Evolutionary conservation across 768 basidiomycete species (phyloP), one percentile per base, ranked within the genome.

Genomic region (Amanita pallidorosea): DNA sequence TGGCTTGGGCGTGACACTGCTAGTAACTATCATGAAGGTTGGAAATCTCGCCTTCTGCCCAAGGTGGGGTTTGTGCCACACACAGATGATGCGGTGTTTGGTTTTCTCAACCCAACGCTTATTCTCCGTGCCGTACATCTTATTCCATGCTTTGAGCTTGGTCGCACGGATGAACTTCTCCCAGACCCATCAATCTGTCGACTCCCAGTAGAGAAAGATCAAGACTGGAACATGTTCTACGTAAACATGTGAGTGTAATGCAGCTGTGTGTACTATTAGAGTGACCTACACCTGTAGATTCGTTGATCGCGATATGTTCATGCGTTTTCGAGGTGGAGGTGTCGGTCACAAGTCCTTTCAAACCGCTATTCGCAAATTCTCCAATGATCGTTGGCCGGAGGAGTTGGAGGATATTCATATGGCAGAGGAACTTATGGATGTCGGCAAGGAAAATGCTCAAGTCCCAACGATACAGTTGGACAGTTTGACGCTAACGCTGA

Each of bases 11-110:
- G 22, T 5, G 62, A 60, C 62, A 43, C 11, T 57, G 5, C 23
- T 23, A 23, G 23, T 5, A 65, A 23, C 27, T 48, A 23, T 36
- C 33, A 31, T 42, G 53, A 20, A 5, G 60, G 63, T 9, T 51
- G 49, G 36, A 31, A 35, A 40, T 27, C 44, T 4, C 48, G 49
- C 25, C 55, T 54, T 4, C 52, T 60, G 12, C 48, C 54, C 34
- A 48, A 56, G 2, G 25, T 68, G 13, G 56, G 58, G 2, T 68
- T 65, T 23, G 17, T 38, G 20, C 3, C 18, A 13, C 13, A 18
- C 15, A 9, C 20, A 42, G 48, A 49, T 18, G 9, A 9, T 6
- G 25, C 12, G 1, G 48, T 35, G 2, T 49, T 38, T n/a, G 31
- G 45, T 2, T 46, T 46, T 33, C 29, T 46, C 15, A 20, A 46